Evolutionary conservation across 2,329 filamentous ascomycete species (phyloP), one percentile per base, ranked within the genome.

Genomic region (Pseudocercospora pini-densiflorae): DNA sequence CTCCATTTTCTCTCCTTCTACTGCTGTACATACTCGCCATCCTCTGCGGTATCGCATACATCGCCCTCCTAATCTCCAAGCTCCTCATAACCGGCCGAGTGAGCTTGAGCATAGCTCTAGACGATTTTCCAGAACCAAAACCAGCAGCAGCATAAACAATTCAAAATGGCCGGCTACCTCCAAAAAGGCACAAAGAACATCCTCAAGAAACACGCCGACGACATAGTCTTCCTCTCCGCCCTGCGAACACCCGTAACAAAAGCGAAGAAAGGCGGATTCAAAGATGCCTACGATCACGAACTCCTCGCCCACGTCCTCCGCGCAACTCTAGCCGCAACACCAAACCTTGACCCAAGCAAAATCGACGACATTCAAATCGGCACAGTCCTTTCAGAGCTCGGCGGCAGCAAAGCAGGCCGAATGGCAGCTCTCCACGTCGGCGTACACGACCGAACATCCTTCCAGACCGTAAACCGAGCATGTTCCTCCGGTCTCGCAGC

Each of bases 361-460:
- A 88, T 94, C 70, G 85, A 96, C 73, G 94, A 97, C 76, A 88
- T 97, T 3, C 90, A 89, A 69, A 89, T 97, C 63, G 94, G 94
- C 71, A 93, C 93, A 36, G 94, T 97, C 4, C 88, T 97, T 62
- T 93, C 92, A 29, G 93, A 97, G 79, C 90, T 97, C 14, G 94
- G 94, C 71, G 94, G 94, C 65, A 90, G 88, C 72, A 97, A 97
- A 83, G 93, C 93, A 0, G 93, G 91, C 1, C 91, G 94, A 70
- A 97, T 96, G 92, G 93, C 93, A 53, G 87, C 94, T 73, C 91
- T 93, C 80, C 92, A 97, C 81, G 89, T 90, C 65, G 93, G 93
- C 36, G 92, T 90, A 76, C 86, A 91, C 16, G 86, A 86, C 71
- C 85, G 86, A 0, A 93, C 92, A 0, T 86, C 88, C 14, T 90